phyloP scores from a whole-genome alignment of 495 filamentous ascomycete species.

The Letharia lupina region DNA sequence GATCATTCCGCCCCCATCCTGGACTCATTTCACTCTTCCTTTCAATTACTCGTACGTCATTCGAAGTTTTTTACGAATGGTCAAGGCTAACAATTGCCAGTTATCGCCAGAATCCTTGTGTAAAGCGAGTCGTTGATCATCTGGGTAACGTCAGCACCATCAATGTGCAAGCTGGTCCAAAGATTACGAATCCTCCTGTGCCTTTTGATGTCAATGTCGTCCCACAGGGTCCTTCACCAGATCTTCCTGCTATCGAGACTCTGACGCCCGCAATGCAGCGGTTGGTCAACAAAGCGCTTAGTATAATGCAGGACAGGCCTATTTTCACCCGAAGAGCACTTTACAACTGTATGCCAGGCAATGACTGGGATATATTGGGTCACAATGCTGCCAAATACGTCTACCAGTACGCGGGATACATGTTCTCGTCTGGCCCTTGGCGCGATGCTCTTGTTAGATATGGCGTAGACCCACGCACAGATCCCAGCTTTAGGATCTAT shows the following conservation, averaged over 20 bases:
- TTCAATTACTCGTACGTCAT: conserved; percentile 50
- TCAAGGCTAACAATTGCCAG: conserved; percentile 25
- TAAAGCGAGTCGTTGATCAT: conserved; percentile 43
- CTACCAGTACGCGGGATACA: conserved; percentile 73
- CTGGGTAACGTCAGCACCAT: conserved; percentile 43
- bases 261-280: conserved; percentile 45
- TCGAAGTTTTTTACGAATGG: background rate
- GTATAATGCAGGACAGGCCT: conserved; percentile 61
- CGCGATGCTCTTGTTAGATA: conserved; percentile 75
- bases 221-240: conserved; percentile 43
- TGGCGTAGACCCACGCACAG: conserved; percentile 74
- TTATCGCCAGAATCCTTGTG: conserved; percentile 53
- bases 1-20: conserved; percentile 70
- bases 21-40: conserved; percentile 56
- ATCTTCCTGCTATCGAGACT: conserved; percentile 38
- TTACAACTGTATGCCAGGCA: conserved; percentile 48
- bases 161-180: conserved; percentile 45
- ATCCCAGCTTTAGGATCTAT: conserved; percentile 66
- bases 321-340: conserved; percentile 80
- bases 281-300: conserved; percentile 49
- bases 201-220: conserved; percentile 47
- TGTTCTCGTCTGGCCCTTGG: conserved; percentile 85
- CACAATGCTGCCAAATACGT: conserved; percentile 53
- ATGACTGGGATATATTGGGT: conserved; percentile 33
- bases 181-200: conserved; percentile 51